A percentile compares a stretch with the other conserved stretches of the same genome.
Conservation (phyloP, 2,329 filamentous ascomycete genomes). For the Penicillium occitanis region DNA sequence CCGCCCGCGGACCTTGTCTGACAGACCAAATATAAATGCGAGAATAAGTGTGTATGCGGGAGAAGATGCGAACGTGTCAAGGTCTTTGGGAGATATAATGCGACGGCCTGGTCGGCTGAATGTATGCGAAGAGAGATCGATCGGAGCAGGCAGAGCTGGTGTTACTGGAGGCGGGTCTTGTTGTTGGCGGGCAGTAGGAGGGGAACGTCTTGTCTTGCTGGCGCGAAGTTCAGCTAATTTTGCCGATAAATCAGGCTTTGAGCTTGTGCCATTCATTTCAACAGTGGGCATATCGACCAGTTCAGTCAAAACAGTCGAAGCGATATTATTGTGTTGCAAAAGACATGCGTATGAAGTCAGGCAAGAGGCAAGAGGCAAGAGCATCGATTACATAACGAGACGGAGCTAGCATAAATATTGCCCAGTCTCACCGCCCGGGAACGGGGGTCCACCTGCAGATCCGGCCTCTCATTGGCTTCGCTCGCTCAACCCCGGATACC, state of each 20-base stretch:
- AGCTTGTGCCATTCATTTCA: slow-evolving; percentile 10
- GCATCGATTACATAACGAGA: background rate
- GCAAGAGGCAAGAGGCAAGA: background rate
- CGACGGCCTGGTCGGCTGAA: slow-evolving; percentile 71
- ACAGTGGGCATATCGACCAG: slow-evolving; percentile 20
- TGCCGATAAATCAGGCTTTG: slow-evolving; percentile 39
- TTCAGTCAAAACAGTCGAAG: background rate
- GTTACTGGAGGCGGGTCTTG: slow-evolving; percentile 69
- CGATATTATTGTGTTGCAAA: background rate
- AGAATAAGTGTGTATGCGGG: slow-evolving; percentile 72
- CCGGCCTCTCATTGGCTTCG: background rate
- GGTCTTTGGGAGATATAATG: slow-evolving; percentile 78
- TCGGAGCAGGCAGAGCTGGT: slow-evolving; percentile 68
- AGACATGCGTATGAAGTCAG: background rate
- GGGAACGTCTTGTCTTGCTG: slow-evolving; percentile 33
- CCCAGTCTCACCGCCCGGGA: slow-evolving; percentile 6
- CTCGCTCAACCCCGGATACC: background rate
- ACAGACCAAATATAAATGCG: slow-evolving; percentile 81
- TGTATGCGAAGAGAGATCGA: slow-evolving; percentile 58
- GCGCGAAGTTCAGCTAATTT: slow-evolving; percentile 42
- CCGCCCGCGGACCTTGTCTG: slow-evolving; percentile 70
- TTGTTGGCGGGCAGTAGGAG: slow-evolving; percentile 21
- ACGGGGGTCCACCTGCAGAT: background rate
- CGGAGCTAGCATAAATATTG: background rate
- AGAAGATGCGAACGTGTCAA: slow-evolving; percentile 76